Conservation (phyloP, 78 protist genomes). For the Dictyostelium citrinum region DNA sequence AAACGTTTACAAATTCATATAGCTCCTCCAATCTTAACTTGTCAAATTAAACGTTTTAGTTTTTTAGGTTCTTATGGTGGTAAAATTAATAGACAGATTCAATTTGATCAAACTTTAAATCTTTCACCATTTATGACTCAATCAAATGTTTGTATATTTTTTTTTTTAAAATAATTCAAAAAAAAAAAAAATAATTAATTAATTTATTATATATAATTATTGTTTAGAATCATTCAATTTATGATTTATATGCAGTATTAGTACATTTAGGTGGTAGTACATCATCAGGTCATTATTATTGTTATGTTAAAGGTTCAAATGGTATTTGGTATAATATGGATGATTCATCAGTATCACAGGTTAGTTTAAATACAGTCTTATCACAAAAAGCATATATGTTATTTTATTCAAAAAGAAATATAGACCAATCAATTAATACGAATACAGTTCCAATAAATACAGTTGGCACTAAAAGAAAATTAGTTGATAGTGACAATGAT, state of each 20-base stretch:
- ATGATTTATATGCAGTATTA: conserved; percentile 88
- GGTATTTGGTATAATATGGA: conserved; percentile 72
- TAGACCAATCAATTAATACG: not conserved
- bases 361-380: conserved; percentile 39
- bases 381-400: conserved; percentile 78
- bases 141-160: not conserved
- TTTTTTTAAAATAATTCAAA: not conserved
- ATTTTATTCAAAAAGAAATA: conserved; percentile 65
- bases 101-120: conserved; percentile 45
- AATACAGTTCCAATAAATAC: not conserved
- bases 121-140: conserved; percentile 50
- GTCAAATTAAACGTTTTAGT: conserved; percentile 80
- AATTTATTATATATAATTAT: not conserved
- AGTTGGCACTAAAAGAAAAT: not conserved
- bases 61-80: conserved; percentile 50
- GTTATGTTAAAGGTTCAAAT: conserved; percentile 60
- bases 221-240: conserved; percentile 34
- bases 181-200: not conserved
- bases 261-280: conserved; percentile 90
- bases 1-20: conserved; percentile 65
- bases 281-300: conserved; percentile 93
- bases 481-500: not conserved
- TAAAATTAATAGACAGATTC: conserved; percentile 65
- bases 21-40: conserved; percentile 76
- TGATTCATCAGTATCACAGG: conserved; percentile 58